A percentile compares a stretch with the other conserved stretches of the same genome.
phyloP scores from a whole-genome alignment of 192 early-diverging fungal genomes.

The Coemansia sp. region DNA sequence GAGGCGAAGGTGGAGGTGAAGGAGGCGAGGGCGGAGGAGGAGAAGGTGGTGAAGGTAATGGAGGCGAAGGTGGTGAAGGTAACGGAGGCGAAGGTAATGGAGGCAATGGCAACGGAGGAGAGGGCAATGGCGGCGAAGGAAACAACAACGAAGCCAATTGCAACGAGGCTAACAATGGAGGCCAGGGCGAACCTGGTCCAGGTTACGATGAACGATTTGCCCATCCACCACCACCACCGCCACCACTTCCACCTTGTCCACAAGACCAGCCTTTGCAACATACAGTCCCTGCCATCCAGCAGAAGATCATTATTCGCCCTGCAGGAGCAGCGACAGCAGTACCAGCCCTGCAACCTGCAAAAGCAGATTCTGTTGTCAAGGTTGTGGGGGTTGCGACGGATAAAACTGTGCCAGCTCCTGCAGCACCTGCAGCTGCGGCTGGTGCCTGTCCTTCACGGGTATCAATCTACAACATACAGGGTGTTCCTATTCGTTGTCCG shows the following conservation, averaged over 20 bases:
- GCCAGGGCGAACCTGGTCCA: constrained; percentile 14
- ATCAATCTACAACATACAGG: constrained; percentile 7
- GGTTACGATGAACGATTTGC: not conserved
- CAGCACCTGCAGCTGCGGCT: not conserved
- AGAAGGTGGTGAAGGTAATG: constrained; percentile 7
- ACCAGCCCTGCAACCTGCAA: not conserved
- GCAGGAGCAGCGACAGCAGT: not conserved
- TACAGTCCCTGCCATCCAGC: not conserved
- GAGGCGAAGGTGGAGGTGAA: constrained; percentile 5
- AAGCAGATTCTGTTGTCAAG: not conserved
- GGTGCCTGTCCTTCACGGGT: not conserved
- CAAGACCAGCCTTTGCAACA: not conserved
- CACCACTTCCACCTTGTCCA: constrained; percentile 1
- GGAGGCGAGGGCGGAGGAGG: constrained; percentile 18
- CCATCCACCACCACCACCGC: constrained; percentile 13
- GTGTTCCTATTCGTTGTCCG: not conserved
- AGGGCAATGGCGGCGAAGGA: constrained; percentile 14
- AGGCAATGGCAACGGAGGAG: constrained; percentile 13
- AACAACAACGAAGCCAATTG: constrained; percentile 8
- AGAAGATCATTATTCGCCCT: constrained; percentile 4
- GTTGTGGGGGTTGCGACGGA: not conserved
- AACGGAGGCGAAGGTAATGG: constrained; percentile 14
- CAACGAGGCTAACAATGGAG: constrained; percentile 4
- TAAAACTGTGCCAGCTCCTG: not conserved
- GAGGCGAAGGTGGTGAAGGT: constrained; percentile 12